These are phyloP conservation scores for Sarocladiaceae sp. DNA, from an alignment of 2,329 filamentous ascomycete genomes.

Conservation along the genomic window DNA sequence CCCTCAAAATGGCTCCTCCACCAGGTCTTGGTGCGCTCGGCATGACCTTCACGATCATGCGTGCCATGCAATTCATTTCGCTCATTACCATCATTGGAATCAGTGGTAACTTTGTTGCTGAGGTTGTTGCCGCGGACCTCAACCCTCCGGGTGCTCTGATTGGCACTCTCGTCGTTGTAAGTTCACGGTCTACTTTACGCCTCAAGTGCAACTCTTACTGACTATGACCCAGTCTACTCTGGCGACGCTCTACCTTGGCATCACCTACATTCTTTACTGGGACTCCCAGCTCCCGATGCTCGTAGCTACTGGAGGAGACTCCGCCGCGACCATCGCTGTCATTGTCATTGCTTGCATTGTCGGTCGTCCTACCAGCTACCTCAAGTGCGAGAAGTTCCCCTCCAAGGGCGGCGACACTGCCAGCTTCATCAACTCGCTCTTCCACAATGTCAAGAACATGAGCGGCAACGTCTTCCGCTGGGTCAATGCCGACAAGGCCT, in stretches of 20 bases:
- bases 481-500: conserved; percentile 47
- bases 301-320: conserved; percentile 59
- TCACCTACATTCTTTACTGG: conserved; percentile 76
- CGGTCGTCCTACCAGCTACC: conserved; percentile 72
- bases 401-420: conserved; percentile 31
- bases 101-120: conserved; percentile 72
- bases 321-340: conserved; percentile 65
- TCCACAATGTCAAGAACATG: conserved; percentile 32
- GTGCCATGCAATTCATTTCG: conserved; percentile 62
- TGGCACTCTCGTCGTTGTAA: conserved; percentile 72
- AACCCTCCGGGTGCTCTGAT: conserved; percentile 67
- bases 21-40: conserved; percentile 66
- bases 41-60: conserved; percentile 68
- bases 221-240: conserved; percentile 31
- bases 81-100: conserved; percentile 76
- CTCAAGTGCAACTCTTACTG: background rate
- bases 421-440: conserved; percentile 38
- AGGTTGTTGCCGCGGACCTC: conserved; percentile 62
- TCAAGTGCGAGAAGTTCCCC: conserved; percentile 58
- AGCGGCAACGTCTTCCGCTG: conserved; percentile 32
- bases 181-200: conserved; percentile 27
- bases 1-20: conserved; percentile 38
- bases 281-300: conserved; percentile 72
- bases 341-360: conserved; percentile 72
- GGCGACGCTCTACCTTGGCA: conserved; percentile 69